These are phyloP conservation scores for Hanseniaspora uvarum DNA, from an alignment of 1,139 yeast species.

Conservation along the genomic window DNA sequence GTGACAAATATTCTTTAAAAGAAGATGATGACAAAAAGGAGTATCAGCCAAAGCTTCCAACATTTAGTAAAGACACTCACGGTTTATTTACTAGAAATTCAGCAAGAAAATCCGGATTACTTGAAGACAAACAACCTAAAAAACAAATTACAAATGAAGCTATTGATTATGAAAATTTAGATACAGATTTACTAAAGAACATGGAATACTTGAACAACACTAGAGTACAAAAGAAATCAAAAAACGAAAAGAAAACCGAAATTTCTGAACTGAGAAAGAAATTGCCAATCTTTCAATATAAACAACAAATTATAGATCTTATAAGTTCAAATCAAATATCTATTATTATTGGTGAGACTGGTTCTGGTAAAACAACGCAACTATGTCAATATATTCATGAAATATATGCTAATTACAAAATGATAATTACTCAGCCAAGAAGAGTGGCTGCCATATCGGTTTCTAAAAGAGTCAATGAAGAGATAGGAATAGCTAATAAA, in stretches of 20 bases:
- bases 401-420: constrained; percentile 36
- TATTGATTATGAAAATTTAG: constrained; percentile 17
- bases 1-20: neutral
- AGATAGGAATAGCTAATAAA: constrained; percentile 63
- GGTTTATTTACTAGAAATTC: constrained; percentile 14
- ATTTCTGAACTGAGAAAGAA: constrained; percentile 33
- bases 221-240: constrained; percentile 41
- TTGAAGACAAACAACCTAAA: constrained; percentile 19
- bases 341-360: constrained; percentile 92
- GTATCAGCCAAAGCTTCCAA: constrained; percentile 10
- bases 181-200: constrained; percentile 23
- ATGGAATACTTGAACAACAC: constrained; percentile 28
- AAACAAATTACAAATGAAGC: neutral
- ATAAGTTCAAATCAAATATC: constrained; percentile 59
- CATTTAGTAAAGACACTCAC: constrained; percentile 8
- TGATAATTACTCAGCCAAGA: constrained; percentile 79
- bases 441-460: constrained; percentile 93
- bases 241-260: constrained; percentile 29
- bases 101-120: constrained; percentile 3
- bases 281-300: constrained; percentile 59
- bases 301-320: constrained; percentile 53
- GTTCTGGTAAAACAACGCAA: constrained; percentile 95
- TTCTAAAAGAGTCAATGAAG: constrained; percentile 84
- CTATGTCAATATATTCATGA: constrained; percentile 80
- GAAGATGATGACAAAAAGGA: neutral